Conservation (phyloP, 2,329 filamentous ascomycete species). For the Sporothrix variecibatus region DNA sequence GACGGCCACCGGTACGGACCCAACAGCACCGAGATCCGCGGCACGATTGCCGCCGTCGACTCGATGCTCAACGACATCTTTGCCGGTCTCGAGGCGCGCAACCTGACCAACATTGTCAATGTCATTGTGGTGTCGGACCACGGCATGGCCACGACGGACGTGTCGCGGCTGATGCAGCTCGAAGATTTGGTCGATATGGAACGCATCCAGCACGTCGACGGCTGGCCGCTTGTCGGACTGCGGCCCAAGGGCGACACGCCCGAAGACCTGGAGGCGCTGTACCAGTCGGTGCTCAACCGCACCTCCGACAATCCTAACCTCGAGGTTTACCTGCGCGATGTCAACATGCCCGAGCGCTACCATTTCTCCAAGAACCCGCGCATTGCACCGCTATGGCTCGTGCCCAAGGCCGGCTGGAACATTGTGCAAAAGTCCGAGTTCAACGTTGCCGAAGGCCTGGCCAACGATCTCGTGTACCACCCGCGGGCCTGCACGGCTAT, state of each 20-base stretch:
- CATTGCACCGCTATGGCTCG: constrained; percentile 92
- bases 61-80: constrained; percentile 78
- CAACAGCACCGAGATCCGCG: constrained; percentile 87
- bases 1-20: constrained; percentile 88
- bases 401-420: constrained; percentile 90
- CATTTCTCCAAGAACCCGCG: constrained; percentile 86
- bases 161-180: constrained; percentile 77
- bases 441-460: constrained; percentile 66
- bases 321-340: constrained; percentile 82
- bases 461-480: constrained; percentile 68
- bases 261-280: constrained; percentile 65
- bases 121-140: constrained; percentile 96
- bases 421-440: constrained; percentile 82
- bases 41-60: constrained; percentile 79
- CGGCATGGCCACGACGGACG: constrained; percentile 94
- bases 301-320: constrained; percentile 66
- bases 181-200: constrained; percentile 81
- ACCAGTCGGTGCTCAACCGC: constrained; percentile 61
- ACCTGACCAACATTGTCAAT: constrained; percentile 87
- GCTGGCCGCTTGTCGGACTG: constrained; percentile 90
- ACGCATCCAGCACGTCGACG: constrained; percentile 81
- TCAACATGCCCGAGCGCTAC: constrained; percentile 88
- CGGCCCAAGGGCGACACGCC: constrained; percentile 66
- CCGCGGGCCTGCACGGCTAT: constrained; percentile 87
- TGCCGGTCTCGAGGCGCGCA: constrained; percentile 73